Evolutionary conservation across 2,329 filamentous ascomycete genomes (phyloP).

Genomic region (Thielaviopsis punctulata): DNA sequence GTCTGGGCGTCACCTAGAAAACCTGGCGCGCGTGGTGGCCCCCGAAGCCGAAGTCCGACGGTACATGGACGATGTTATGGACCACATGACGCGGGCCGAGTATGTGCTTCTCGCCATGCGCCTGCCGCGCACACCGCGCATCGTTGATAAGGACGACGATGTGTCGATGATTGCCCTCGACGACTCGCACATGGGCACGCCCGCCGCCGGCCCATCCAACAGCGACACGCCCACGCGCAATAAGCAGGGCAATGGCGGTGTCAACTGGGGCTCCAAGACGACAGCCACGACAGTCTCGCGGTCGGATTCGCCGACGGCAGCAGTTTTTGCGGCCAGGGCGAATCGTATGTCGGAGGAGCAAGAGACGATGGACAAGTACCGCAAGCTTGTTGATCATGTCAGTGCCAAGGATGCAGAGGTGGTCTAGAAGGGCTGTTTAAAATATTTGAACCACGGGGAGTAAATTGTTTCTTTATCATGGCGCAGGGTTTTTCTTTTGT

Average conservation of each 20-base stretch:
- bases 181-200: conserved; percentile 18
- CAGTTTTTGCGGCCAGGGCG: neutral
- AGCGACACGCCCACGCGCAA: conserved; percentile 13
- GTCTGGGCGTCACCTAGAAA: conserved; percentile 40
- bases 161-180: conserved; percentile 18
- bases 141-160: conserved; percentile 19
- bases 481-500: neutral
- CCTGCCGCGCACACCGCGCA: conserved; percentile 28
- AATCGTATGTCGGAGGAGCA: conserved; percentile 17
- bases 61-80: conserved; percentile 57
- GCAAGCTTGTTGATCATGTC: conserved; percentile 22
- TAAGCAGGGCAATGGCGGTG: conserved; percentile 16
- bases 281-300: conserved; percentile 1
- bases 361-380: conserved; percentile 22
- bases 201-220: conserved; percentile 11
- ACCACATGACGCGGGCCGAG: conserved; percentile 49
- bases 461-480: neutral
- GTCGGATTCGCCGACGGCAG: neutral
- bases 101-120: conserved; percentile 52
- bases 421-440: conserved; percentile 3
- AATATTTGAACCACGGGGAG: no score
- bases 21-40: conserved; percentile 42
- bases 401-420: conserved; percentile 19
- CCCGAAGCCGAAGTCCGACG: conserved; percentile 43
- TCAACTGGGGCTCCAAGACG: conserved; percentile 21